Conservation (phyloP, 352 stramenopile species). For the Aphanomyces astaci region DNA sequence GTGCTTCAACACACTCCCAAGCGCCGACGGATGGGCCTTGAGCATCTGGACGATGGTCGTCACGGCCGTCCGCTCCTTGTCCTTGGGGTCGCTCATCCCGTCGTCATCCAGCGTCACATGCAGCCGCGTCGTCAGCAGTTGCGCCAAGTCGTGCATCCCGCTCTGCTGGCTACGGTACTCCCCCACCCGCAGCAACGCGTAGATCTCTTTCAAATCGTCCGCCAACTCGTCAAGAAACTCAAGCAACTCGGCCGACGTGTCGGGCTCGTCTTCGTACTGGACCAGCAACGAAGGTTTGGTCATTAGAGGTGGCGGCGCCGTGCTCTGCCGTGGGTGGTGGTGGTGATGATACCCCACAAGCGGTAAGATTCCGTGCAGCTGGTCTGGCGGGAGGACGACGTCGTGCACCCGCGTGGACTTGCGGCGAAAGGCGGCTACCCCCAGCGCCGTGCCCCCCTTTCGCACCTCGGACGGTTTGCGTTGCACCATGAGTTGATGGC, state of each 20-base stretch:
- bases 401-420: slow-evolving; percentile 8
- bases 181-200: not conserved
- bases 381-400: slow-evolving; percentile 6
- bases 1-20: slow-evolving; percentile 36
- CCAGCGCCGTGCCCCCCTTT: not conserved
- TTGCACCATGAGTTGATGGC: too few relatives aligned
- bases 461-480: not conserved
- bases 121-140: slow-evolving; percentile 24
- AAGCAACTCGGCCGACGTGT: not conserved
- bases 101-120: slow-evolving; percentile 30
- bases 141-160: not conserved
- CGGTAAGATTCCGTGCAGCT: not conserved
- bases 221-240: slow-evolving; percentile 14
- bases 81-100: slow-evolving; percentile 26
- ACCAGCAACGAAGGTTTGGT: not conserved
- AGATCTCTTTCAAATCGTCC: slow-evolving; percentile 17
- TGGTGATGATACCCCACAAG: too few relatives aligned
- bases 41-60: slow-evolving; percentile 43
- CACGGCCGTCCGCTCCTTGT: slow-evolving; percentile 31
- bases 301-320: not conserved
- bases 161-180: slow-evolving; percentile 9
- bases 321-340: not conserved
- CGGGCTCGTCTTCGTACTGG: not conserved
- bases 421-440: not conserved
- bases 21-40: slow-evolving; percentile 39